Base-by-base conservation (phyloP, 768 basidiomycete species). In the Suillus tomentosus region DNA sequence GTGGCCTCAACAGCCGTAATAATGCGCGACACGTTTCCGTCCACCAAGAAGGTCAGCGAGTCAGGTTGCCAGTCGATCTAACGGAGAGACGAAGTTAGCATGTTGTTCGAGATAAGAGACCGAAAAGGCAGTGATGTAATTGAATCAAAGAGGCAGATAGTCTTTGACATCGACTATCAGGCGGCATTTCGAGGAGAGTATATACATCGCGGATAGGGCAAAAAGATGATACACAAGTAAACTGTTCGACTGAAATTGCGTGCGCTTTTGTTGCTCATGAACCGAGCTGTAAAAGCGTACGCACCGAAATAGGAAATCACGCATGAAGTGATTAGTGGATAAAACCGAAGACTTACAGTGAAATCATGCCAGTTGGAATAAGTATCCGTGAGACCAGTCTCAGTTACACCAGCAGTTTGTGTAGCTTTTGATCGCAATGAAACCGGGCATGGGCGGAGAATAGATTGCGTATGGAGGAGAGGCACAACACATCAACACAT, bases 41-140 rank as follows among this genome's bases (percentile, higher is more conserved):
- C 92, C 59, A 95, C 81, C 37, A 80, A 75, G 79, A 88, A 95
- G 3, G 81, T 82, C 61, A 95, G 75, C 8, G 80, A 74, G 24
- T 89, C 83, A 2, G 85, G 87, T 68, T 88, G 83, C 94, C 94
- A 95, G 74, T 95, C 87, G 67, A 95, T 84, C 91, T 94, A 69
- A 24, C 67, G 22, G 36, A 22, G 3, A 31, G 14, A 57, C 8
- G 22, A 56, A 58, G 17, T n/a, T 56, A 34, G 40, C 48, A 19
- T 55, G 31, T 19, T 24, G 27, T 37, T 45, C 37, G 63, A 60
- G 27, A 34, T 51, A 31, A 60, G 47, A 19, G 19, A 45, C 54
- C 17, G 47, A 37, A 11, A 15, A 34, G 22, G 55, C 24, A 57
- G 22, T 17, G 17, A 58, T 17, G 11, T 1, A 19, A 27, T 24